Percentiles rank a stretch among this genome's conserved stretches.
Evolutionary conservation across 148 eudicot species (phyloP).

Genomic region (Vaccinium vitisidaea): DNA sequence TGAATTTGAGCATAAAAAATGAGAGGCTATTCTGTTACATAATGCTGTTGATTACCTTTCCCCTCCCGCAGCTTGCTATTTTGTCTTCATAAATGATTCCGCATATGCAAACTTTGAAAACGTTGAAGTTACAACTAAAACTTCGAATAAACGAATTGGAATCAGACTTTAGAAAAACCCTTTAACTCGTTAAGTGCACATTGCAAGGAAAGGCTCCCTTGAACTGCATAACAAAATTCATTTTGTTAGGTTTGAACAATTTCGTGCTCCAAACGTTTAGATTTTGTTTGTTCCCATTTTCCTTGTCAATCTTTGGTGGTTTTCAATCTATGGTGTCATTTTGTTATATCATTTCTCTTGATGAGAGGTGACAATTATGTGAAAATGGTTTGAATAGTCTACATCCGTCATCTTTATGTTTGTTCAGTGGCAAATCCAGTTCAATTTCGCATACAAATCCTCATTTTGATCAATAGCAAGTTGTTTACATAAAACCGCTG

Average conservation of each 20-base stretch:
- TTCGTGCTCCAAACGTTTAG: background rate
- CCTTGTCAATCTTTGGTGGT: background rate
- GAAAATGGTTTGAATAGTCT: background rate
- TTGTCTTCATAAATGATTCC: background rate
- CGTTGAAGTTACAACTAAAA: constrained; percentile 2
- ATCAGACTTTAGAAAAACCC: background rate
- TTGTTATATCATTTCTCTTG: background rate
- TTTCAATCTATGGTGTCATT: background rate
- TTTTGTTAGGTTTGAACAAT: background rate
- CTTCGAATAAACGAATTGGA: background rate
- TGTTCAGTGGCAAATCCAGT: background rate
- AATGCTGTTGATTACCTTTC: background rate
- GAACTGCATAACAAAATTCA: background rate
- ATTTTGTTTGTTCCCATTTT: background rate
- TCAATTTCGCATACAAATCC: background rate
- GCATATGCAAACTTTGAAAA: background rate
- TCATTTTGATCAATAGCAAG: background rate
- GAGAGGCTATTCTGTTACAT: background rate
- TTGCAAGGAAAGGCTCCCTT: background rate
- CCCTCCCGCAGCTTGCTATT: background rate
- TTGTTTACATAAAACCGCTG: background rate
- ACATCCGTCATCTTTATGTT: background rate
- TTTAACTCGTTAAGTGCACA: background rate
- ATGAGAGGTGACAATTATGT: background rate
- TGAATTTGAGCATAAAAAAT: background rate